Percentiles rank a stretch among this genome's conserved stretches.
Evolutionary conservation across 1,284 basidiomycete genomes (phyloP).

Genomic region (Ganoderma resinaceum): DNA sequence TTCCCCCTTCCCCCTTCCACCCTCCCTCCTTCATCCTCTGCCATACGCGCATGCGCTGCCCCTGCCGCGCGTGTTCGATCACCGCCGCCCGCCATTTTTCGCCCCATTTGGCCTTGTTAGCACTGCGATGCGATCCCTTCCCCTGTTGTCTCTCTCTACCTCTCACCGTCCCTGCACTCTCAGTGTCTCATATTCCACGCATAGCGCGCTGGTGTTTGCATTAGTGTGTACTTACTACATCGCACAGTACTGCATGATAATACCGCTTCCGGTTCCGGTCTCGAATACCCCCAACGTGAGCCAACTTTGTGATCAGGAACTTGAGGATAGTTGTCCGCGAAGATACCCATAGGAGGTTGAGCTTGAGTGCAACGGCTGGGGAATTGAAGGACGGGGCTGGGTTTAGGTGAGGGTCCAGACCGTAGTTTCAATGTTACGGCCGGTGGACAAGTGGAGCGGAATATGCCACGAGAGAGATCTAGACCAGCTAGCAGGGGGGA

Average conservation of each 20-base stretch:
- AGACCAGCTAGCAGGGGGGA: too few species aligned
- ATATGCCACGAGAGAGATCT: too few species aligned
- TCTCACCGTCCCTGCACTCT: slow-evolving; percentile 18
- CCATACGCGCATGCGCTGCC: background rate
- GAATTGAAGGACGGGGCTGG: too few species aligned
- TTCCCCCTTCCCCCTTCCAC: background rate
- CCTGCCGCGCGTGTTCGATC: background rate
- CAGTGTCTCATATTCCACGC: slow-evolving; percentile 33
- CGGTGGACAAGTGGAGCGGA: too few species aligned
- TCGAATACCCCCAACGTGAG: background rate
- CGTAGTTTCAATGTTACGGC: too few species aligned
- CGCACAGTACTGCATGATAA: slow-evolving; percentile 34
- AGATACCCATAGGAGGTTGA: too few species aligned
- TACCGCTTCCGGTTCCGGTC: slow-evolving; percentile 25
- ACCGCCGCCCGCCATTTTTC: background rate
- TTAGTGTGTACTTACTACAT: slow-evolving; percentile 35
- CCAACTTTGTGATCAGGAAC: too few species aligned
- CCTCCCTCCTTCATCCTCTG: background rate
- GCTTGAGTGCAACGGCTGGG: too few species aligned
- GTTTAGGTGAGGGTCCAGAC: too few species aligned
- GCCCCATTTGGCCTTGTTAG: slow-evolving; percentile 12
- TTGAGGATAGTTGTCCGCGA: too few species aligned
- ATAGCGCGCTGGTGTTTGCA: slow-evolving; percentile 31
- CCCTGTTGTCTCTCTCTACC: slow-evolving; percentile 23
- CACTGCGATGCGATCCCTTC: slow-evolving; percentile 20